These are phyloP conservation scores for Aegilops umbellulata DNA, from an alignment of 176 grass and related monocot species.

Conservation along the genomic window DNA sequence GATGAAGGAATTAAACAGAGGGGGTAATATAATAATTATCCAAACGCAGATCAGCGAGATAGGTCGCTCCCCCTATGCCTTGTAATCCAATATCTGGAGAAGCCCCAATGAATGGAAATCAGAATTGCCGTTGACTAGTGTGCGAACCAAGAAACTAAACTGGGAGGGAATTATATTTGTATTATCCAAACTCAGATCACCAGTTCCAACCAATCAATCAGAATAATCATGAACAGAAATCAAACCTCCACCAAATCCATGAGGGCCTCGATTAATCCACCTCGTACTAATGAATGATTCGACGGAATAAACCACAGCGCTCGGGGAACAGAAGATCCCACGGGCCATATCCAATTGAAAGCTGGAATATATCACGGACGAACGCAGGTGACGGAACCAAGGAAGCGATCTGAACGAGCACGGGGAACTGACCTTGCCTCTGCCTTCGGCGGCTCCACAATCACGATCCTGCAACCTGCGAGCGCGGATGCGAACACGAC, in stretches of 20 bases:
- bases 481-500: too few species aligned
- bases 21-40: background rate
- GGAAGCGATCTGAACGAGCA: background rate
- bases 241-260: slow-evolving; percentile 32
- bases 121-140: background rate
- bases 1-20: too few species aligned
- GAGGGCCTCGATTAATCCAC: slow-evolving; percentile 8
- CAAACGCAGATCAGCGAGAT: background rate
- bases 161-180: too few species aligned
- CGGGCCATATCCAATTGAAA: too few species aligned
- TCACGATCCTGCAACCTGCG: slow-evolving; percentile 13
- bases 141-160: background rate
- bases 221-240: background rate
- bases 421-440: slow-evolving; percentile 42
- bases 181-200: background rate
- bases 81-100: background rate
- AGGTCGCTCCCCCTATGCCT: too few species aligned
- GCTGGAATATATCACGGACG: too few species aligned
- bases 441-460: too few species aligned
- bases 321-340: too few species aligned
- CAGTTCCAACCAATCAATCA: background rate
- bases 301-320: too few species aligned
- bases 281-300: background rate
- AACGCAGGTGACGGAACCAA: slow-evolving; percentile 26
- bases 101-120: background rate